Percentiles rank a stretch among this genome's conserved stretches.
phyloP scores from a whole-genome alignment of 225 moss, liverwort and hornwort genomes.

The Bryoerythrophyllum caledonicum region DNA sequence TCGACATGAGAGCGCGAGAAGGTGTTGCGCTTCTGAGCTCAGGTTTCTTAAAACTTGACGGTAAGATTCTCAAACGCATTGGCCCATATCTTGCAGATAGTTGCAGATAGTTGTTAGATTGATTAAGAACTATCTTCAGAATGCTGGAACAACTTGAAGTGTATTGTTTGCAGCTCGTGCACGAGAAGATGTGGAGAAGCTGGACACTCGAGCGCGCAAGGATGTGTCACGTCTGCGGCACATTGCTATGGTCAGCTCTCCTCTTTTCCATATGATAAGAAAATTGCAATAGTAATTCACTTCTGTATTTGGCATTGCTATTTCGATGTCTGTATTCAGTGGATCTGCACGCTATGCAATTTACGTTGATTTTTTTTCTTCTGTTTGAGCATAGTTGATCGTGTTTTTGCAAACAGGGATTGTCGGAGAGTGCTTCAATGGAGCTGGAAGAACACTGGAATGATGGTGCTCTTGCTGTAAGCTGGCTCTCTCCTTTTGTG shows the following conservation, averaged over 20 bases:
- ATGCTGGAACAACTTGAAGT: slow-evolving; percentile 5
- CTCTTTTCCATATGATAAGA: neutral
- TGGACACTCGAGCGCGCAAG: slow-evolving; percentile 75
- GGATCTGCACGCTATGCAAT: neutral
- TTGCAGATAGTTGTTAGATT: neutral
- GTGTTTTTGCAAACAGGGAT: slow-evolving; percentile 51
- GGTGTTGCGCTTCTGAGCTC: slow-evolving; percentile 80
- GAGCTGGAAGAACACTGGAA: slow-evolving; percentile 97
- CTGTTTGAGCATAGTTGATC: too few species aligned
- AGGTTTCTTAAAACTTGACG: slow-evolving; percentile 77
- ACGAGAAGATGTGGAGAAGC: slow-evolving; percentile 84
- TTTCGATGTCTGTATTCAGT: slow-evolving; percentile 10
- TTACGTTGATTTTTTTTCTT: slow-evolving; percentile 20
- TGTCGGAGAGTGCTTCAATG: slow-evolving; percentile 72
- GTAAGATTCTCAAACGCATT: slow-evolving; percentile 34
- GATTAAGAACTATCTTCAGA: too few species aligned
- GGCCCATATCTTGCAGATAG: neutral
- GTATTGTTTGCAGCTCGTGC: slow-evolving; percentile 71
- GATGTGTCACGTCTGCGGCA: slow-evolving; percentile 68
- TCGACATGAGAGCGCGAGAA: slow-evolving; percentile 81
- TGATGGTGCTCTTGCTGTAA: slow-evolving; percentile 84
- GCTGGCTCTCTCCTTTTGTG: slow-evolving; percentile 14
- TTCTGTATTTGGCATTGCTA: neutral
- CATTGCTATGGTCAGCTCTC: slow-evolving; percentile 62
- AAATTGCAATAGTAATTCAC: neutral